Percentiles rank a stretch among this genome's conserved stretches.
These are phyloP conservation scores for Aspergillus intermedius DNA, from an alignment of 2,329 filamentous ascomycete species.

Conservation along the genomic window DNA sequence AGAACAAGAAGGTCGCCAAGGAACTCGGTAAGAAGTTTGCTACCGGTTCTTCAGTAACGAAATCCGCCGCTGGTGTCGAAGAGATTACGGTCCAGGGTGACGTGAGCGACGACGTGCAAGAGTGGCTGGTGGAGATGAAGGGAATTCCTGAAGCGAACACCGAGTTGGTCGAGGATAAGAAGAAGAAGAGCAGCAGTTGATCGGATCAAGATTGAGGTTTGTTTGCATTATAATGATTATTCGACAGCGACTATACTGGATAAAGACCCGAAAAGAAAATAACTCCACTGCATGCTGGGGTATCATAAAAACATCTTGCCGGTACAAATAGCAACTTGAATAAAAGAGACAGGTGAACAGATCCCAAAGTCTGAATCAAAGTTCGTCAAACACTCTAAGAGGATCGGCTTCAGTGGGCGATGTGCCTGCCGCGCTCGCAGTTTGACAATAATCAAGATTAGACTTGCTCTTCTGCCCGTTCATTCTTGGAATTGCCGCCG, in stretches of 20 bases:
- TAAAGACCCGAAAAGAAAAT: neutral
- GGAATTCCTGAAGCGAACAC: slow-evolving; percentile 87
- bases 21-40: slow-evolving; percentile 99
- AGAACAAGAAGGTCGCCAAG: slow-evolving; percentile 93
- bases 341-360: slow-evolving; percentile 5
- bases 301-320: slow-evolving; percentile 19
- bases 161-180: slow-evolving; percentile 91
- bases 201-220: neutral
- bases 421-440: neutral
- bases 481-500: too few species aligned
- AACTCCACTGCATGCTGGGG: slow-evolving; percentile 8
- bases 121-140: slow-evolving; percentile 85
- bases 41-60: slow-evolving; percentile 86
- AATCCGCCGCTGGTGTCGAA: slow-evolving; percentile 76
- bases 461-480: neutral
- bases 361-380: slow-evolving; percentile 14
- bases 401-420: slow-evolving; percentile 17
- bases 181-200: slow-evolving; percentile 61
- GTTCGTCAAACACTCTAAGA: slow-evolving; percentile 23
- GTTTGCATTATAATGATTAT: slow-evolving; percentile 5
- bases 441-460: too few species aligned
- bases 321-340: slow-evolving; percentile 8
- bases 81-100: slow-evolving; percentile 98
- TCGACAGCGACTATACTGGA: neutral
- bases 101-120: slow-evolving; percentile 87